A percentile compares a stretch with the other conserved stretches of the same genome.
phyloP scores from a whole-genome alignment of 2,329 filamentous ascomycete species.

The Cladosporium sp. region DNA sequence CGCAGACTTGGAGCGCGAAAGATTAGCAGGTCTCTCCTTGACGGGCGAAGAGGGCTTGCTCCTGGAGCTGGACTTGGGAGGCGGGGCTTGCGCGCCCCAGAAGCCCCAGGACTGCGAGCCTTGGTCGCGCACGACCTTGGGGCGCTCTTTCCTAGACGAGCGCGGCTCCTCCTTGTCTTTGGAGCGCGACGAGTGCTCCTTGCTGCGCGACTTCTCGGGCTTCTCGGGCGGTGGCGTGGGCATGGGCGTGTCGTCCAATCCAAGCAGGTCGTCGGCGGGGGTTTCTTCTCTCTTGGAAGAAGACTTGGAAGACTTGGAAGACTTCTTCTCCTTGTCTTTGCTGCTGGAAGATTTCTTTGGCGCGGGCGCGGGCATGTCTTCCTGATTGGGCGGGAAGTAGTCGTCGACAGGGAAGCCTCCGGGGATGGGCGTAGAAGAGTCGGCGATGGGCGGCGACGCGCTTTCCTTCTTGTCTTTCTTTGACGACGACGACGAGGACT shows the following conservation, averaged over 20 bases:
- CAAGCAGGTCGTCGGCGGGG: slow-evolving; percentile 22
- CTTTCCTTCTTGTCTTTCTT: slow-evolving; percentile 14
- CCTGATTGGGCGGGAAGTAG: slow-evolving; percentile 19
- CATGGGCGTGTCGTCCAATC: slow-evolving; percentile 30
- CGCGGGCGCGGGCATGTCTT: slow-evolving; percentile 14
- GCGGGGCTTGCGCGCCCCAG: slow-evolving; percentile 54
- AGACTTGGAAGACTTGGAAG: slow-evolving; percentile 20
- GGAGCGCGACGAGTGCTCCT: background rate
- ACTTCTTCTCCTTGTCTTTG: slow-evolving; percentile 30
- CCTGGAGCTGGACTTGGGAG: slow-evolving; percentile 32
- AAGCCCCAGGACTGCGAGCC: slow-evolving; percentile 62
- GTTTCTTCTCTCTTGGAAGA: background rate
- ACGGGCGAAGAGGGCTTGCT: slow-evolving; percentile 43
- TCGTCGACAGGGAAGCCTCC: slow-evolving; percentile 44
- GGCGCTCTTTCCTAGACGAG: slow-evolving; percentile 64
- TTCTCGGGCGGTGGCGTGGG: slow-evolving; percentile 47
- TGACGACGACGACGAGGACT: slow-evolving; percentile 8
- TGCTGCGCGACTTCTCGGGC: slow-evolving; percentile 11
- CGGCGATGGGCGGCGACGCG: slow-evolving; percentile 15
- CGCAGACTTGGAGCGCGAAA: slow-evolving; percentile 52
- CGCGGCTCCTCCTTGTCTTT: slow-evolving; percentile 41
- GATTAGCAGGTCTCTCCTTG: slow-evolving; percentile 36
- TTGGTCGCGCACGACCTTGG: slow-evolving; percentile 66
- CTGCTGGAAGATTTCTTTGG: slow-evolving; percentile 21
- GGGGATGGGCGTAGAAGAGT: slow-evolving; percentile 35